Conservation (phyloP, 169 alveolate species). For the Eimeria zaria region DNA sequence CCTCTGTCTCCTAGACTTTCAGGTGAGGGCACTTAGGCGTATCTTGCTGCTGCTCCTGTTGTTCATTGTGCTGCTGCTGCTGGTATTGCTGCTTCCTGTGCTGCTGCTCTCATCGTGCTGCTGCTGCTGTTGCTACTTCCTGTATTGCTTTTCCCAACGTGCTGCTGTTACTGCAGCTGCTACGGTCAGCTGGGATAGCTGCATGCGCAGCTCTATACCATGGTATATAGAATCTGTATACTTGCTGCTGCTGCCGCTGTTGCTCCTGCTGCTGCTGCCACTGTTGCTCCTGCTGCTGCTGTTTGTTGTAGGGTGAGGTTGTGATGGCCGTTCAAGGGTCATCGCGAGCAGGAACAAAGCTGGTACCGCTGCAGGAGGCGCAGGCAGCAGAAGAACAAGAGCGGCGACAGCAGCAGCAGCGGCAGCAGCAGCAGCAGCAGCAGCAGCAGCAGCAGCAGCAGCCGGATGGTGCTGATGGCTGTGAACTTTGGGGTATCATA, state of each 20-base stretch:
- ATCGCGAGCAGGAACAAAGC: conserved; percentile 9
- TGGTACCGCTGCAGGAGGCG: conserved; percentile 8
- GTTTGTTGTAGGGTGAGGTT: conserved; percentile 56
- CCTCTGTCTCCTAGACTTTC: conserved; percentile 48
- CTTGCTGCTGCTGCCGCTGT: neutral
- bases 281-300: neutral
- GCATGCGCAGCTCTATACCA: neutral
- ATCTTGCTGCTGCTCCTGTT: neutral
- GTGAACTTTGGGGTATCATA: conserved; percentile 35
- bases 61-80: neutral
- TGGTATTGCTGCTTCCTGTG: neutral
- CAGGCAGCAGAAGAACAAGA: neutral
- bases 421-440: conserved; percentile 45
- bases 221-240: neutral
- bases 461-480: neutral
- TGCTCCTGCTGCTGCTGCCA: neutral
- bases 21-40: neutral
- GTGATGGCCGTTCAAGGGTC: conserved; percentile 37
- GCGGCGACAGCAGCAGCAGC: conserved; percentile 38
- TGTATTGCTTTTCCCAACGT: neutral
- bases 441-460: conserved; percentile 55
- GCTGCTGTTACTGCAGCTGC: neutral
- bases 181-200: neutral
- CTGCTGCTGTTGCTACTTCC: neutral
- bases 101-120: neutral